Percentiles rank a stretch among this genome's conserved stretches.
These are phyloP conservation scores for Trichosanthes truncata DNA, from an alignment of 306 rosid genomes.

Conservation along the genomic window DNA sequence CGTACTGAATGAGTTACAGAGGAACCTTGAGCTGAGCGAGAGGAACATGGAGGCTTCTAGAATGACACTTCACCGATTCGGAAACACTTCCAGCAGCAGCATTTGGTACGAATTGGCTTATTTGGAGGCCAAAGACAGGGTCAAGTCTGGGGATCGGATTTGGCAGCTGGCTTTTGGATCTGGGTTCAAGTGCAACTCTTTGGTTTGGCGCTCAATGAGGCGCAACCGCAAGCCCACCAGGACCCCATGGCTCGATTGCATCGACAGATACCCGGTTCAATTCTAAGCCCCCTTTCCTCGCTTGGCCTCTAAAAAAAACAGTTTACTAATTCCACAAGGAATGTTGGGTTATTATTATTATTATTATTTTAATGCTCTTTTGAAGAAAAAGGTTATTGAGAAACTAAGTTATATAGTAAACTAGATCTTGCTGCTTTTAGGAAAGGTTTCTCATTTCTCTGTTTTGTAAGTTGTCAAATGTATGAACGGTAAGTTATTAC, in stretches of 20 bases:
- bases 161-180: constrained; percentile 97
- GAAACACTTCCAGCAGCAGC: constrained; percentile 94
- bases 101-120: constrained; percentile 93
- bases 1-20: constrained; percentile 76
- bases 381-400: not conserved
- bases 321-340: not conserved
- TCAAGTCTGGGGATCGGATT: constrained; percentile 69
- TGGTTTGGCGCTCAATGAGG: constrained; percentile 71
- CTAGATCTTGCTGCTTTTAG: not conserved
- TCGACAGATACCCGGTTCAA: constrained; percentile 46
- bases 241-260: constrained; percentile 81
- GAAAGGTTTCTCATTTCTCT: too few relatives aligned
- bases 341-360: not conserved
- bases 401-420: not conserved
- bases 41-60: constrained; percentile 79
- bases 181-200: constrained; percentile 89
- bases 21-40: constrained; percentile 72
- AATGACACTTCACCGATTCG: constrained; percentile 82
- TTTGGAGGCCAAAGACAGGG: constrained; percentile 78
- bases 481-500: not conserved
- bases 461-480: not conserved
- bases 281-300: not conserved
- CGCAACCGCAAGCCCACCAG: constrained; percentile 41
- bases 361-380: not conserved
- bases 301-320: not conserved